Base-by-base conservation (phyloP, 2,329 filamentous ascomycete species). In the Fusarium pseudonygamai region DNA sequence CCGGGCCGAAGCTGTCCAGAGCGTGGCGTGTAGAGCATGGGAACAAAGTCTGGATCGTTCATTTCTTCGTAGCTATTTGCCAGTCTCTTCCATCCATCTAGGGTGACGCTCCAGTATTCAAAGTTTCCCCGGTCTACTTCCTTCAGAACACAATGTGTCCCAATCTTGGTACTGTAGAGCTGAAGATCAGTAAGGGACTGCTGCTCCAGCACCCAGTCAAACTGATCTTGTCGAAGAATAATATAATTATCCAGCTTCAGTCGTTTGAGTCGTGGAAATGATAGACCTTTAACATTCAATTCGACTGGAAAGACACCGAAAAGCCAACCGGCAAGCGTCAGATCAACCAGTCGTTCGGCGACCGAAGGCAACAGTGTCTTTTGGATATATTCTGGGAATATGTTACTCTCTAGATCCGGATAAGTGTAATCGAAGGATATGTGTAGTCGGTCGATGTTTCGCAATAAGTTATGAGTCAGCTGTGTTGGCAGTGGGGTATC, bases 221-320 rank as follows among this genome's bases (percentile, higher is more conserved):
- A 71, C 2, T 80, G 76, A 12, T 78, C 67, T 20, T 75, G 24
- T 7, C 72, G 73, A 0, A 72, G 42, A 37, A 79, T 73, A 1
- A 64, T 39, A 16, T 65, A 77, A 0, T 66, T 3, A 1, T 49
- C 59, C 24, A 80, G 52, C 0, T 43, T 69, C 18, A 80, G 45
- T 1, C 50, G 67, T 24, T 67, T 71, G 8, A 80, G 56, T 2
- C 39, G 20, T 2, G 76, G 75, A 14, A 79, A 78, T 1, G 39
- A 18, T 1, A 80, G 64, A 6, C 69, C 70, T 1, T 50, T 30
- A 6, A 64, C 67, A 15, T 78, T 69, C 24, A 80, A 79, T 24
- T 69, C 68, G 1, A 42, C 70, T 0, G 79, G 28, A 7, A 28
- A 6, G 28, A 2, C 5, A 28, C 28, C 28, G 5, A 5, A 28